Conservation (phyloP, 495 filamentous ascomycete species). For the Tuber aestivum region DNA sequence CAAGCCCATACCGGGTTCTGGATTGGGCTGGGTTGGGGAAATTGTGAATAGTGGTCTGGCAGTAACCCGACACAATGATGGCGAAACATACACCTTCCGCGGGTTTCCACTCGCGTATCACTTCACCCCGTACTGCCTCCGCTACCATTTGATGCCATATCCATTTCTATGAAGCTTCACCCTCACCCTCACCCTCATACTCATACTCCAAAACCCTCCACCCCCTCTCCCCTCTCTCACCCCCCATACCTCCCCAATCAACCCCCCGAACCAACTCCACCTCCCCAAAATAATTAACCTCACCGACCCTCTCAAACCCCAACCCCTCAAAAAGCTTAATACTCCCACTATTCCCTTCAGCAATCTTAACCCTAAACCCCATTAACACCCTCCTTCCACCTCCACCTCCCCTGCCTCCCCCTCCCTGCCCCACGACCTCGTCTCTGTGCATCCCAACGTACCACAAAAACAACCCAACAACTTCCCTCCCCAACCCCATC, state of each 20-base stretch:
- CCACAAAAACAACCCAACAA: constrained; percentile 60
- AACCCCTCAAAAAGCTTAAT: constrained; percentile 57
- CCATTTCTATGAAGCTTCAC: neutral
- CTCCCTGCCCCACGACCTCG: constrained; percentile 52
- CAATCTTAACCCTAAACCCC: constrained; percentile 57
- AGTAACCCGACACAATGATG: neutral
- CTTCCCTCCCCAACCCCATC: constrained; percentile 59
- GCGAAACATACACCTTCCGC: neutral
- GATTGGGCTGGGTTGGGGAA: neutral
- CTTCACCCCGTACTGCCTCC: neutral
- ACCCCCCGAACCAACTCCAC: constrained; percentile 51
- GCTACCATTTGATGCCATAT: neutral
- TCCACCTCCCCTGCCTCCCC: neutral
- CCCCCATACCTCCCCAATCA: constrained; percentile 40
- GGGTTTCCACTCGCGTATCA: neutral
- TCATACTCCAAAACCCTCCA: constrained; percentile 48
- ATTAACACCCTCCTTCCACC: constrained; percentile 14
- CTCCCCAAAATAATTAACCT: constrained; percentile 64
- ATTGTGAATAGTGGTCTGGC: neutral
- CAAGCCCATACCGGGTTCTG: neutral
- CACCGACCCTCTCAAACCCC: constrained; percentile 51
- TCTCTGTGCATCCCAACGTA: constrained; percentile 53
- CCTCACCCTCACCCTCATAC: neutral
- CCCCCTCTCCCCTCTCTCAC: constrained; percentile 42
- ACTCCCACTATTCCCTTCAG: constrained; percentile 52